A percentile compares a stretch with the other conserved stretches of the same genome.
phyloP scores from a whole-genome alignment of 1,139 yeast genomes.

The Pichia sp. region DNA sequence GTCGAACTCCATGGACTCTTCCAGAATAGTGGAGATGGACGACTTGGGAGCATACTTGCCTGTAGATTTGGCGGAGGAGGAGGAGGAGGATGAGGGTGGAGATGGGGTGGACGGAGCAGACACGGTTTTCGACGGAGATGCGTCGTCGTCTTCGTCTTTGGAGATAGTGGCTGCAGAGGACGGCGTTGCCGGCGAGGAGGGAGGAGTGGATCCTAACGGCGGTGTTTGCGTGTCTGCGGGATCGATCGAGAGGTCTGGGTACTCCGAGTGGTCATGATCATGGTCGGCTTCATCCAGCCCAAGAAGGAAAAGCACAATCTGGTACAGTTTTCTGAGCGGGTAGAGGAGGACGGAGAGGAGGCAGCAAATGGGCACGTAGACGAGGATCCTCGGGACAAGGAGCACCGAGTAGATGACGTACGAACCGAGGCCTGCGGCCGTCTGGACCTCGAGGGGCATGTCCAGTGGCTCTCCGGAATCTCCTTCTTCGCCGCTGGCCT shows the following conservation, averaged over 20 bases:
- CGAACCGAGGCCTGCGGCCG: not conserved
- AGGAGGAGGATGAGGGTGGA: not conserved
- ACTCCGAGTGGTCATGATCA: not conserved
- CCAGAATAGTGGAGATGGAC: conserved; percentile 28
- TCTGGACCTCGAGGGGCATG: not conserved
- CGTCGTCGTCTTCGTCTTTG: not conserved
- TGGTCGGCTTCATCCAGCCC: not conserved
- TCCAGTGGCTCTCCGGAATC: not conserved
- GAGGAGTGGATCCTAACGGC: not conserved
- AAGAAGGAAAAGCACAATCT: not conserved
- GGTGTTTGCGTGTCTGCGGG: not conserved
- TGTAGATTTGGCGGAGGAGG: not conserved
- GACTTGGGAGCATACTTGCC: conserved; percentile 6
- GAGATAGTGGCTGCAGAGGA: not conserved
- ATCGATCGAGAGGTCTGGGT: not conserved
- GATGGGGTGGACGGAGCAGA: not conserved
- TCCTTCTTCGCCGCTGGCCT: not conserved
- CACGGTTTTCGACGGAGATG: not conserved
- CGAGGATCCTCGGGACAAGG: conserved; percentile 40
- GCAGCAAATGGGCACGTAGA: conserved; percentile 43
- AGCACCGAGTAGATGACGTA: conserved; percentile 27
- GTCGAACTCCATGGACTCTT: conserved; percentile 39
- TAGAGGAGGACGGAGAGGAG: conserved; percentile 44
- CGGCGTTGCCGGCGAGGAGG: not conserved
- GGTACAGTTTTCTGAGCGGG: conserved; percentile 39